Base-by-base conservation (phyloP, 2,329 filamentous ascomycete genomes). In the Paraconiothyrium sp. region DNA sequence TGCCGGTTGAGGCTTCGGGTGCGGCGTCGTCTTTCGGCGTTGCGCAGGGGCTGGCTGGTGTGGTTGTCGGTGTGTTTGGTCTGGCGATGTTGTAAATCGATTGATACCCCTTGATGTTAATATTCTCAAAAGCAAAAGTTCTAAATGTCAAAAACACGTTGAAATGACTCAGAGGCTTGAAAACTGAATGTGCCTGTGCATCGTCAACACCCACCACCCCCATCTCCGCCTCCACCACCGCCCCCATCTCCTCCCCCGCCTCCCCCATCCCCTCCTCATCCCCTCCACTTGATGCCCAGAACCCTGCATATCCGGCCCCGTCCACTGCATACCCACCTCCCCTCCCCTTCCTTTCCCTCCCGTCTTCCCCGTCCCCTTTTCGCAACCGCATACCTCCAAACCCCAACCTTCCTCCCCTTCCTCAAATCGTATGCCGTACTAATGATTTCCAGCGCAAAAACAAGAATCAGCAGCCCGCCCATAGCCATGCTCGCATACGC, bases 61-160 rank as follows among this genome's bases (percentile, higher is more conserved):
- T 68, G 10, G 59, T 65, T 27, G 59, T 59, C 54, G 67, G 66
- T 46, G 65, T 66, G 52, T 58, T 66, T 32, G 68, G 65, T 4
- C 43, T 69, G 14, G 67, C 61, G 27, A 57, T 69, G 60, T 62
- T 71, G 62, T 71, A 68, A 20, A 13, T 22, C 10, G 16, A 46
- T 46, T 22, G n/a, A 46, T 46, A 46, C 43, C 43, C 43, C 43
- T 9, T 22, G 4, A 24, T 22, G 4, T 20, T 46, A 22, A 24
- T 20, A 20, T 46, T 46, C 20, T 46, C 22, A 41, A 7, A 41
- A n/a, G 3, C 13, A 41, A 14, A 13, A 41, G 39, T 41, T 5
- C 39, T 8, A n/a, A 41, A n/a, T 41, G 2, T 9, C 6, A n/a
- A 41, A 41, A 30, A 30, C 4, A 30, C 27, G 27, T 30, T 30